Evolutionary conservation across 2,329 filamentous ascomycete genomes (phyloP), one percentile per base, ranked within the genome.

Genomic region (Xylariaceae sp.): DNA sequence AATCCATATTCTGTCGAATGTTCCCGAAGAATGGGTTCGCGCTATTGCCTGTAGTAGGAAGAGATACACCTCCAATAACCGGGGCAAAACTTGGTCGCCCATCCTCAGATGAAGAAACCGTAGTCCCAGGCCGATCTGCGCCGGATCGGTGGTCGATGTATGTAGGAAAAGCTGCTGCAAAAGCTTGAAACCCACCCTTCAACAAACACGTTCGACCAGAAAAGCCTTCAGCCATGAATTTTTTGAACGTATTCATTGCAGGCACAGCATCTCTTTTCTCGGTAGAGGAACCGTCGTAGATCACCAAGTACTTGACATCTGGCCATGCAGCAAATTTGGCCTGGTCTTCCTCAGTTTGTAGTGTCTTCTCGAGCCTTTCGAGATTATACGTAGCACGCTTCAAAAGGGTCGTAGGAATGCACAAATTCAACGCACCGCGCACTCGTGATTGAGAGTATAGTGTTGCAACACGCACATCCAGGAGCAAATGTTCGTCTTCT

Each of bases 1-100:
- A 74, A 61, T 97, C 93, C 80, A 94, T 92, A 53, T 97, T 95
- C 64, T 97, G 93, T 35, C 93, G 83, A 57, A 98, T 97, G 54
- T 96, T 97, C 50, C 83, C 83, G 65, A 97, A 97, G 70, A 98
- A 97, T 0, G 92, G 91, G 57, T 94, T 95, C 0, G 82, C 76
- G 1, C 81, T 79, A 48, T 82, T 82, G 53, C 81, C 76, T 1
- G 80, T 76, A 32, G 72, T 71, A 1, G 93, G 93, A 64, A 97
- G 82, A 48, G 82, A 79, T 52, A 95, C 95, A 6, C 92, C 92
- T 47, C 92, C 93, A 47, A 90, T 86, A n/a, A 95, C 86, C 1
- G 88, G 87, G 2, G 85, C 79, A 32, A 89, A 64, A 10, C 66
- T 70, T 5, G 64, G 67, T 12, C 59, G 57, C 32, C 56, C 73